Percentiles rank a stretch among this genome's conserved stretches.
Evolutionary conservation across 2,329 filamentous ascomycete genomes (phyloP).

Genomic region (Harringtonia lauricola): DNA sequence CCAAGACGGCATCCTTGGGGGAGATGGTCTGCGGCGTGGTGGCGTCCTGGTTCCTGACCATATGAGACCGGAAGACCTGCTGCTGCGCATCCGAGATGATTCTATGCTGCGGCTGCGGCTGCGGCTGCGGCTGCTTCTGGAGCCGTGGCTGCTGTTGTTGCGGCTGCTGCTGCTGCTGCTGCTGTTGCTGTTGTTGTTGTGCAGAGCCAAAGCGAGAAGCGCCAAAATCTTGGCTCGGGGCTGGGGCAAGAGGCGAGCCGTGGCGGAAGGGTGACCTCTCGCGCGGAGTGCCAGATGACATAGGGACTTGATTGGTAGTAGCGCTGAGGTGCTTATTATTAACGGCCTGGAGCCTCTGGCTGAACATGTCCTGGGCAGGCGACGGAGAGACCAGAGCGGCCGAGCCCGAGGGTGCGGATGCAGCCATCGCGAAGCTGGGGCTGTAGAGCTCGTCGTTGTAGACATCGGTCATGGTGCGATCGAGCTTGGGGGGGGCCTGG

Average conservation of each 20-base stretch:
- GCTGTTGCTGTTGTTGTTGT: constrained; percentile 48
- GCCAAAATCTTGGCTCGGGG: constrained; percentile 31
- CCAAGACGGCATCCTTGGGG: constrained; percentile 80
- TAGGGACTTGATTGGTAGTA: constrained; percentile 30
- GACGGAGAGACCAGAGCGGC: constrained; percentile 33
- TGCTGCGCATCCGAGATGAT: constrained; percentile 38
- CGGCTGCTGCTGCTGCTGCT: constrained; percentile 32
- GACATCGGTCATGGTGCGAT: constrained; percentile 76
- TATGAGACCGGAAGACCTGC: constrained; percentile 29
- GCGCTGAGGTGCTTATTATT: constrained; percentile 62
- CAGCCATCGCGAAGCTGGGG: constrained; percentile 50
- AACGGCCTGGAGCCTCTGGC: constrained; percentile 66
- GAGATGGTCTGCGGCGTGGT: constrained; percentile 76
- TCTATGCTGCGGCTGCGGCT: constrained; percentile 50
- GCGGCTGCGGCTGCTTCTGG: constrained; percentile 26
- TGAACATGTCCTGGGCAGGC: constrained; percentile 51
- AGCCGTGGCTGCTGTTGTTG: constrained; percentile 20
- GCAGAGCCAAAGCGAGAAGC: constrained; percentile 34
- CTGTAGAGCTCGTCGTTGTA: constrained; percentile 80
- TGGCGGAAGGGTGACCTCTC: constrained; percentile 75
- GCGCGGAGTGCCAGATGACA: constrained; percentile 34
- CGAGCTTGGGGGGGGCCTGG: constrained; percentile 59
- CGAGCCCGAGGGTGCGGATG: constrained; percentile 38
- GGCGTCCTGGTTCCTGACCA: constrained; percentile 28
- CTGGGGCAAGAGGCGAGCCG: constrained; percentile 49